Conservation (phyloP, 1,284 basidiomycete species). For the Amylostereum areolatum region DNA sequence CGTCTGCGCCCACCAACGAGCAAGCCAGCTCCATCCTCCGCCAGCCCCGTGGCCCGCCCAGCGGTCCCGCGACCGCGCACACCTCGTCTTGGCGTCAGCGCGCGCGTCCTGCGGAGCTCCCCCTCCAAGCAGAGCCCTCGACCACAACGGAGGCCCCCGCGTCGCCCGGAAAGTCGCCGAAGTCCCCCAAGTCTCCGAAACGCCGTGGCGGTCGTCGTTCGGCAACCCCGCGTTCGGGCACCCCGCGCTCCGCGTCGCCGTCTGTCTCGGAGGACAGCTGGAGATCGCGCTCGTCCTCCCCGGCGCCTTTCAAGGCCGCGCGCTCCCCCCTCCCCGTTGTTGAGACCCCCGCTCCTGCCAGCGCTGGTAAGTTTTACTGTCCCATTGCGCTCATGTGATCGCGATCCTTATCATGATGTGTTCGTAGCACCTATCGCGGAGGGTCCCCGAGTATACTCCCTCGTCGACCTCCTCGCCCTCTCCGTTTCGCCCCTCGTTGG, state of each 20-base stretch:
- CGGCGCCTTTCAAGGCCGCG: too few species aligned
- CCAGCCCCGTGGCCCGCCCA: neutral
- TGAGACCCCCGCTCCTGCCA: neutral
- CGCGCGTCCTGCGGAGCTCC: too few species aligned
- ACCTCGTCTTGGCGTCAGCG: too few species aligned
- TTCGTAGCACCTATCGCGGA: too few species aligned
- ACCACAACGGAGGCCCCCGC: too few species aligned
- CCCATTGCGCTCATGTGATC: too few species aligned
- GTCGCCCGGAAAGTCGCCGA: neutral
- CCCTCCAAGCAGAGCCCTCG: too few species aligned
- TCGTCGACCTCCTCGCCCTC: neutral
- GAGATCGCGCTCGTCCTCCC: too few species aligned
- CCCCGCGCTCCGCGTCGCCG: neutral
- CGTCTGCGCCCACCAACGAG: too few species aligned
- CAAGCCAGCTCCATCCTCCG: neutral
- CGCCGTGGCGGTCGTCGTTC: neutral
- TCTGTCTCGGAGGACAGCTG: neutral
- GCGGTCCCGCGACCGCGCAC: too few species aligned
- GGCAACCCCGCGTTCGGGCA: neutral
- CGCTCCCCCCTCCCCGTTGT: neutral
- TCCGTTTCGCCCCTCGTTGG: neutral
- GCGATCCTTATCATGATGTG: too few species aligned
- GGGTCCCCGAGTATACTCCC: neutral
- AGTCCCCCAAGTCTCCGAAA: neutral
- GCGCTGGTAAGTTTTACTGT: too few species aligned